A percentile compares a stretch with the other conserved stretches of the same genome.
Evolutionary conservation across 176 grass and related monocot genomes (phyloP).

Genomic region (Neostapfia colusana): DNA sequence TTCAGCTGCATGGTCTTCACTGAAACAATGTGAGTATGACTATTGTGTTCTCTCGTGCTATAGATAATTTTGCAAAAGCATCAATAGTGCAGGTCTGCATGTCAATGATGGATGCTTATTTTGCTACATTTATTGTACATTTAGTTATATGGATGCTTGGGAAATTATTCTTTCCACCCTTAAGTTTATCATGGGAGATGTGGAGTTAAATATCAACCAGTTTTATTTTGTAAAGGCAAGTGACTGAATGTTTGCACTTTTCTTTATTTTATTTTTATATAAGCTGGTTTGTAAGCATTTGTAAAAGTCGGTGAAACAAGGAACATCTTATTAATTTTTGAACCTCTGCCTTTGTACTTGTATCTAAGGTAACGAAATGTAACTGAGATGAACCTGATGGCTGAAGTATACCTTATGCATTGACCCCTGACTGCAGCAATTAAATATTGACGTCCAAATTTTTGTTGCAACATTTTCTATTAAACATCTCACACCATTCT

Average conservation of each 20-base stretch:
- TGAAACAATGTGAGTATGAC: slow-evolving; percentile 78
- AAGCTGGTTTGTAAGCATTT: not conserved
- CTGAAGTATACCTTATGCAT: not conserved
- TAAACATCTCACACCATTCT: not conserved
- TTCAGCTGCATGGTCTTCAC: slow-evolving; percentile 79
- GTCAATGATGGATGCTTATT: not conserved
- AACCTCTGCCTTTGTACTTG: not conserved
- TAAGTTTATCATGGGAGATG: not conserved
- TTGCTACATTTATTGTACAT: slow-evolving; percentile 1
- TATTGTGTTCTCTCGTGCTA: not conserved
- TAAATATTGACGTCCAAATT: not conserved
- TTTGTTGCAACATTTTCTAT: not conserved
- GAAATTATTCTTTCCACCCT: not conserved
- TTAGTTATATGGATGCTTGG: not conserved
- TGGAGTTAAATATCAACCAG: not conserved
- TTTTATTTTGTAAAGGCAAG: not conserved
- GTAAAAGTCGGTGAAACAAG: not conserved
- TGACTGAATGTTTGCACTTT: not conserved
- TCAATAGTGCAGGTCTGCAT: not conserved
- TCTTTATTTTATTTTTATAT: not conserved
- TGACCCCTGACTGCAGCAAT: not conserved
- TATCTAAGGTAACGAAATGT: not conserved
- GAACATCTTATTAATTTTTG: not conserved
- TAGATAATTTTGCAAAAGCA: not conserved
- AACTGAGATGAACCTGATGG: not conserved